Conservation (phyloP, 257 asterid genomes). For the Solanum lignicaule region DNA sequence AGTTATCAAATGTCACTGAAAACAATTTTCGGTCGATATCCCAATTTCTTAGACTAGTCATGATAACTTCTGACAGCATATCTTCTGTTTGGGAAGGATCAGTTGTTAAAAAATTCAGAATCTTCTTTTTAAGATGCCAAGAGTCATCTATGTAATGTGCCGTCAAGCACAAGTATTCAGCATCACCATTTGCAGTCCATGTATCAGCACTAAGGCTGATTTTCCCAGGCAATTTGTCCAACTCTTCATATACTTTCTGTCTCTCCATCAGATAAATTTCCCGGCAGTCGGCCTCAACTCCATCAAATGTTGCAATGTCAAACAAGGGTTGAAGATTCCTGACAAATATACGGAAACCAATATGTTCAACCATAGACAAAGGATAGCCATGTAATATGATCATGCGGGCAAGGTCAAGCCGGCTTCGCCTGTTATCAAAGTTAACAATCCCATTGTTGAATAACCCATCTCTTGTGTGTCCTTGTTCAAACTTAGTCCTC, state of each 20-base stretch:
- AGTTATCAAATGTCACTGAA: slow-evolving; percentile 66
- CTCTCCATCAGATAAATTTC: slow-evolving; percentile 67
- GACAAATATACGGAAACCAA: slow-evolving; percentile 72
- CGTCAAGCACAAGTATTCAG: slow-evolving; percentile 61
- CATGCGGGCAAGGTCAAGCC: slow-evolving; percentile 84
- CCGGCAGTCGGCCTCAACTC: slow-evolving; percentile 65
- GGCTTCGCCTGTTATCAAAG: slow-evolving; percentile 59
- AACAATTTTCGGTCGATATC: slow-evolving; percentile 77
- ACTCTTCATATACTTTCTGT: slow-evolving; percentile 64
- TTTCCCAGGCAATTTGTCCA: slow-evolving; percentile 74
- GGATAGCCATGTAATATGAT: slow-evolving; percentile 85
- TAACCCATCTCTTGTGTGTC: slow-evolving; percentile 23
- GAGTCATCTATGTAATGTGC: slow-evolving; percentile 71
- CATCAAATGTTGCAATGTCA: slow-evolving; percentile 43
- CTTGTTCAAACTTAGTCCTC: slow-evolving; percentile 30
- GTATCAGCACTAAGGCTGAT: slow-evolving; percentile 75
- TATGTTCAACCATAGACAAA: slow-evolving; percentile 72
- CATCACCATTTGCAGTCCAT: slow-evolving; percentile 48
- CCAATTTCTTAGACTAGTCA: slow-evolving; percentile 64
- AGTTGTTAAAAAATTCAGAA: slow-evolving; percentile 44
- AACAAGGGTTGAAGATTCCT: slow-evolving; percentile 85
- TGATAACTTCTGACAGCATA: slow-evolving; percentile 47
- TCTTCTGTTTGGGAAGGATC: slow-evolving; percentile 75
- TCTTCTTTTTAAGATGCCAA: slow-evolving; percentile 72
- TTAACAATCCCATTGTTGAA: slow-evolving; percentile 20